Percentiles rank a stretch among this genome's conserved stretches.
phyloP scores from a whole-genome alignment of 192 early-diverging fungal genomes.

The Backusella parvicylindrica region DNA sequence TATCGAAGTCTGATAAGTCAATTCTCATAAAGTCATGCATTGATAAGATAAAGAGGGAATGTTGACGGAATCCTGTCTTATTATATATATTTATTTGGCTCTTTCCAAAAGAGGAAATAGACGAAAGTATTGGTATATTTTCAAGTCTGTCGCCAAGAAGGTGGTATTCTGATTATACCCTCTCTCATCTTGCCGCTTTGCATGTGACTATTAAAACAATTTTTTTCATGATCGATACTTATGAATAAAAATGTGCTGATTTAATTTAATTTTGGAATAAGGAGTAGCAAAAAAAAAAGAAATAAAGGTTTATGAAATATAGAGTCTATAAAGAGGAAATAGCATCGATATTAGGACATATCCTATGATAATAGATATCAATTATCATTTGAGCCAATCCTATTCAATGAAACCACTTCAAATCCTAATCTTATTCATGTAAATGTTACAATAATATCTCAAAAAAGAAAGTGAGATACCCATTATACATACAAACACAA shows the following conservation, averaged over 20 bases:
- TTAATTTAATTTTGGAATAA: not conserved
- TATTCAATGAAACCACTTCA: not conserved
- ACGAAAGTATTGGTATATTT: not conserved
- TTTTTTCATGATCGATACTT: not conserved
- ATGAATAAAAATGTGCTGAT: not conserved
- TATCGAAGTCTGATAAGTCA: constrained; percentile 26
- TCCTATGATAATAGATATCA: not conserved
- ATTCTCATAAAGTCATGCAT: constrained; percentile 21
- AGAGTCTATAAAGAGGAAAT: constrained; percentile 1
- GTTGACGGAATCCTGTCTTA: not conserved
- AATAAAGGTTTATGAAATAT: not conserved
- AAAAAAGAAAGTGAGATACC: not conserved
- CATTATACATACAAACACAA: not conserved
- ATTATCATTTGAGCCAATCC: not conserved
- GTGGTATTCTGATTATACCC: constrained; percentile 1
- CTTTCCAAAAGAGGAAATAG: not conserved
- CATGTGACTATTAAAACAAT: not conserved
- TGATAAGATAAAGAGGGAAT: not conserved
- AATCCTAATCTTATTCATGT: not conserved
- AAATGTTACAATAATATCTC: not conserved
- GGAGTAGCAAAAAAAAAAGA: not conserved
- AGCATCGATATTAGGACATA: not conserved
- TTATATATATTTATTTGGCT: not conserved
- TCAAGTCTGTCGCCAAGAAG: not conserved
- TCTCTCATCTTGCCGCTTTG: not conserved